These are phyloP conservation scores for Berberis thunbergii DNA, from an alignment of 164 flowering plant species.

Conservation along the genomic window DNA sequence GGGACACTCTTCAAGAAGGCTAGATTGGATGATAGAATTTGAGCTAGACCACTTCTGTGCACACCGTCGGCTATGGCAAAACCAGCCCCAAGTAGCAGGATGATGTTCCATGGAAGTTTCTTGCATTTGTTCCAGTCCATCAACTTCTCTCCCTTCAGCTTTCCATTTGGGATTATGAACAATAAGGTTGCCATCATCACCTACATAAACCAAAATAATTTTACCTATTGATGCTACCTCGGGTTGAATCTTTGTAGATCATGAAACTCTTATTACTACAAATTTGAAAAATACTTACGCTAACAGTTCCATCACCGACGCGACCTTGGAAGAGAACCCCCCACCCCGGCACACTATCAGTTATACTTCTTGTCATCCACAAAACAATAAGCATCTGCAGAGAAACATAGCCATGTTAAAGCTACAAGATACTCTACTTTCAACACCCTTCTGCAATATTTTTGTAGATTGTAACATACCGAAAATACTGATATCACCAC, in stretches of 20 bases:
- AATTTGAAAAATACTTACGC: constrained; percentile 39
- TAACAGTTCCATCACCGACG: constrained; percentile 84
- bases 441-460: not conserved
- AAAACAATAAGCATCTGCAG: constrained; percentile 59
- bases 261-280: not conserved
- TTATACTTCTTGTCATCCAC: constrained; percentile 93
- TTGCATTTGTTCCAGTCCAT: constrained; percentile 99
- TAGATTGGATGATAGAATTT: constrained; percentile 38
- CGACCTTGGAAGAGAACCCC: constrained; percentile 66
- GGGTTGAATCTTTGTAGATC: not conserved
- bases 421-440: not conserved
- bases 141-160: constrained; percentile 57
- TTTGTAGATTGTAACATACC: constrained; percentile 27
- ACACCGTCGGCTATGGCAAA: constrained; percentile 91
- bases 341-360: constrained; percentile 91
- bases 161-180: constrained; percentile 84
- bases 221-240: not conserved
- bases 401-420: not conserved
- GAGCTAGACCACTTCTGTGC: constrained; percentile 65
- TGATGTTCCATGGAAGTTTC: constrained; percentile 79
- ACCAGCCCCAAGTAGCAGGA: constrained; percentile 81
- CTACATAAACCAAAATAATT: constrained; percentile 17
- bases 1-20: constrained; percentile 52
- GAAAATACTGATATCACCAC: constrained; percentile 60
- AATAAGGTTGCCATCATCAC: constrained; percentile 82